These are phyloP conservation scores for Aspergillus wentii DNA, from an alignment of 495 filamentous ascomycete genomes.

Conservation along the genomic window DNA sequence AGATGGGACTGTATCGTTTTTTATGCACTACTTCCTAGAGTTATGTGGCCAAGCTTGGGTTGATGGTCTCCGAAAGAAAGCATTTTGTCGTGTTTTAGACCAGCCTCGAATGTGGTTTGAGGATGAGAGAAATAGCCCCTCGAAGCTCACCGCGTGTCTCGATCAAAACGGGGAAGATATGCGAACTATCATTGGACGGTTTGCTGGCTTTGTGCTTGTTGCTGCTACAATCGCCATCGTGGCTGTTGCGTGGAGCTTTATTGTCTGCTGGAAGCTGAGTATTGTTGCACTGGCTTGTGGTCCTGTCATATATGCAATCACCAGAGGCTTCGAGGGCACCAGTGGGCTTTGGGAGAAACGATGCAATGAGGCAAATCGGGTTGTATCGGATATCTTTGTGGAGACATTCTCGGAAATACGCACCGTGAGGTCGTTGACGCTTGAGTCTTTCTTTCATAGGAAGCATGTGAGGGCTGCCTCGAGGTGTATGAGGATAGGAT, in stretches of 20 bases:
- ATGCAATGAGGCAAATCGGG: slow-evolving; percentile 55
- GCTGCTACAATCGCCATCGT: slow-evolving; percentile 58
- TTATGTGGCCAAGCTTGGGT: slow-evolving; percentile 73
- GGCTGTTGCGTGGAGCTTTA: slow-evolving; percentile 68
- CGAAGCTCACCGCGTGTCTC: slow-evolving; percentile 61
- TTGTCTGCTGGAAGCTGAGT: slow-evolving; percentile 76
- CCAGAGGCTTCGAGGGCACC: slow-evolving; percentile 54
- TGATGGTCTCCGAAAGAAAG: slow-evolving; percentile 61
- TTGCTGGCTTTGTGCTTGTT: slow-evolving; percentile 64
- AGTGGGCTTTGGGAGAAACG: slow-evolving; percentile 67
- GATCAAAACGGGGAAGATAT: slow-evolving; percentile 87
- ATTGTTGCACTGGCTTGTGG: slow-evolving; percentile 65
- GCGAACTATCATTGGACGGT: slow-evolving; percentile 73
- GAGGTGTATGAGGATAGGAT: slow-evolving; percentile 20
- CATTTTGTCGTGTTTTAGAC: slow-evolving; percentile 64
- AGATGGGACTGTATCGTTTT: slow-evolving; percentile 60
- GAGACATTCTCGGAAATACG: slow-evolving; percentile 82
- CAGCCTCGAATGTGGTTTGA: slow-evolving; percentile 89
- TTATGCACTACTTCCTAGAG: slow-evolving; percentile 68
- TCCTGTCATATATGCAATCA: slow-evolving; percentile 64
- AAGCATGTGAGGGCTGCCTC: slow-evolving; percentile 55
- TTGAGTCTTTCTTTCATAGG: slow-evolving; percentile 68
- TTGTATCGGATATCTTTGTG: slow-evolving; percentile 54
- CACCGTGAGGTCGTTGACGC: slow-evolving; percentile 71
- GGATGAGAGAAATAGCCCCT: slow-evolving; percentile 56